Conservation (phyloP, 2,329 filamentous ascomycete genomes). For the Diplocarpon mali region DNA sequence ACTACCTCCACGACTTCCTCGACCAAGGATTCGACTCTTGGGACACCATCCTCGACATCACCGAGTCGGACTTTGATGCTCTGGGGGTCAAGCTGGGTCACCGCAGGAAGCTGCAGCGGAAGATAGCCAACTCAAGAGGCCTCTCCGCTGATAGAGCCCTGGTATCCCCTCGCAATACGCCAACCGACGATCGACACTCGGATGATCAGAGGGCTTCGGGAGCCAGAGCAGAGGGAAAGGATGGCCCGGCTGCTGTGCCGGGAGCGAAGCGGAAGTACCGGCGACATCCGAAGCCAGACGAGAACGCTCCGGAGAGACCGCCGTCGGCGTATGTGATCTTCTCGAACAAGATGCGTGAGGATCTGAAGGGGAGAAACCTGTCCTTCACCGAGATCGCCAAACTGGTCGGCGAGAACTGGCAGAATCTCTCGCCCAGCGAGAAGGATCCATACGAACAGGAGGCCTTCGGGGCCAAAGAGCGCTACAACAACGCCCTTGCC, state of each 20-base stretch:
- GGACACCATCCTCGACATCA: constrained; percentile 75
- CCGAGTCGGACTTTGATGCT: constrained; percentile 68
- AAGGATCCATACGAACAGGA: constrained; percentile 65
- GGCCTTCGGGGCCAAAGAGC: constrained; percentile 64
- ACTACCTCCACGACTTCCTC: constrained; percentile 63
- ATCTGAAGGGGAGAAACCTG: constrained; percentile 63
- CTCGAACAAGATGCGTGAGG: constrained; percentile 73
- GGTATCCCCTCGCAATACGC: constrained; percentile 31
- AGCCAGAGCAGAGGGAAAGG: constrained; percentile 33
- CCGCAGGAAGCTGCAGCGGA: constrained; percentile 73
- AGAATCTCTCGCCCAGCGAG: constrained; percentile 52
- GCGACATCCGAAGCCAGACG: constrained; percentile 69
- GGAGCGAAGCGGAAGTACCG: constrained; percentile 61
- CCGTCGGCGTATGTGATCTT: constrained; percentile 80
- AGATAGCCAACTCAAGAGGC: constrained; percentile 64
- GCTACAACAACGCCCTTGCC: constrained; percentile 59
- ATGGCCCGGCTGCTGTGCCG: constrained; percentile 32
- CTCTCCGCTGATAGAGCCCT: constrained; percentile 31
- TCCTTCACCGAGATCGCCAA: constrained; percentile 80
- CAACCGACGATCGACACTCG: constrained; percentile 45
- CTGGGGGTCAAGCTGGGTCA: constrained; percentile 73
- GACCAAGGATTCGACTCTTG: constrained; percentile 78
- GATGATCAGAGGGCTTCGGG: constrained; percentile 42
- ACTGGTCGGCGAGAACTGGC: constrained; percentile 72
- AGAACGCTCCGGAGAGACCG: constrained; percentile 68